These are phyloP conservation scores for Kwoniella europaea DNA, from an alignment of 768 basidiomycete species.

Conservation along the genomic window DNA sequence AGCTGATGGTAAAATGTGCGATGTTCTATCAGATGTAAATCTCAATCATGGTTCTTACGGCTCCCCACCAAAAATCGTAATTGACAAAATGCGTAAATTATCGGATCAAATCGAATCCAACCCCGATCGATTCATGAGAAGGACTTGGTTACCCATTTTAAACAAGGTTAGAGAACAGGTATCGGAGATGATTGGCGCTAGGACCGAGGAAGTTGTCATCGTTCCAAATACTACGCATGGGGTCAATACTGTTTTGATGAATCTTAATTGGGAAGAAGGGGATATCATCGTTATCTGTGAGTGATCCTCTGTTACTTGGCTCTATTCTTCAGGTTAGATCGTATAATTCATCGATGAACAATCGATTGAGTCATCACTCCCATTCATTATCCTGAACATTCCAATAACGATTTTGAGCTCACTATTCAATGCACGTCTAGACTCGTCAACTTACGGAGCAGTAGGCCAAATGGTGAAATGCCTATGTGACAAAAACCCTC, in stretches of 20 bases:
- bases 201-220: slow-evolving; percentile 57
- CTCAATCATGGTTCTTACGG: slow-evolving; percentile 60
- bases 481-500: slow-evolving; percentile 65
- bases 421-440: slow-evolving; percentile 51
- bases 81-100: slow-evolving; percentile 48
- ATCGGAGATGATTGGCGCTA: slow-evolving; percentile 54
- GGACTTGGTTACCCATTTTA: slow-evolving; percentile 47
- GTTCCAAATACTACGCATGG: slow-evolving; percentile 68
- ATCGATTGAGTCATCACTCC: background rate
- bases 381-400: too few relatives aligned
- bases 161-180: slow-evolving; percentile 45
- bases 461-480: slow-evolving; percentile 64
- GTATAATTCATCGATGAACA: too few relatives aligned
- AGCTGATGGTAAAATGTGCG: too few relatives aligned
- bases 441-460: slow-evolving; percentile 67
- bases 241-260: slow-evolving; percentile 70
- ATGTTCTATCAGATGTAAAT: slow-evolving; percentile 49
- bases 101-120: slow-evolving; percentile 51
- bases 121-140: slow-evolving; percentile 58
- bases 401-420: too few relatives aligned
- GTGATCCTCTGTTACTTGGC: slow-evolving; percentile 3
- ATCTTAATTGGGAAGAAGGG: slow-evolving; percentile 70
- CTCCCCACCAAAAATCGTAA: slow-evolving; percentile 54
- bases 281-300: slow-evolving; percentile 71
- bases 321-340: too few relatives aligned